These are phyloP conservation scores for Clavariopsis aquatica DNA, from an alignment of 495 filamentous ascomycete species.

Conservation along the genomic window DNA sequence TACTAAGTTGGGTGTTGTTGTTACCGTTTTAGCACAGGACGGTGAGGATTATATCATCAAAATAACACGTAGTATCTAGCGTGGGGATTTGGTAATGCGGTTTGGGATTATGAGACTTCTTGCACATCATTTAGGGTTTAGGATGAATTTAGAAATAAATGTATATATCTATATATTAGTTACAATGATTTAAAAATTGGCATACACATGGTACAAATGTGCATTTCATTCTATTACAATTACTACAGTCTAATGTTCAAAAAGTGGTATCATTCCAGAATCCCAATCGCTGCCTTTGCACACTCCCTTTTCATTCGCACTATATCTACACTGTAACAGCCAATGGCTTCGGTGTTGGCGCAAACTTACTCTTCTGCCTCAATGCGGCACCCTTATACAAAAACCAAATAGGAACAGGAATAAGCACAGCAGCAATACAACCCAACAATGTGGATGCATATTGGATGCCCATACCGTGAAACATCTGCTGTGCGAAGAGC, in stretches of 20 bases:
- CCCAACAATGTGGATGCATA: constrained; percentile 79
- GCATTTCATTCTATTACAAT: neutral
- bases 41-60: constrained; percentile 18
- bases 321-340: constrained; percentile 3
- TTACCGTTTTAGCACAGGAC: constrained; percentile 4
- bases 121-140: too few species aligned
- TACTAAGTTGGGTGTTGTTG: constrained; percentile 13
- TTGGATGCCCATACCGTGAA: constrained; percentile 71
- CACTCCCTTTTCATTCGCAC: neutral
- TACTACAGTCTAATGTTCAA: neutral
- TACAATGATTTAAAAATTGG: too few species aligned
- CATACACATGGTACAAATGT: neutral
- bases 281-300: neutral
- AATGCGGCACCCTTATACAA: constrained; percentile 64
- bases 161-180: too few species aligned
- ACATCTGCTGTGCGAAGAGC: constrained; percentile 81
- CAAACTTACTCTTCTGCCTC: constrained; percentile 66
- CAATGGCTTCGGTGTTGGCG: constrained; percentile 52
- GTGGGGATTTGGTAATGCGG: too few species aligned
- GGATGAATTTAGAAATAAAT: too few species aligned
- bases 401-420: constrained; percentile 75
- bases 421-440: constrained; percentile 64
- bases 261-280: neutral
- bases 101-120: too few species aligned
- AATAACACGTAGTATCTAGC: neutral